Evolutionary conservation across 1,284 basidiomycete species (phyloP), one percentile per base, ranked within the genome.

Genomic region (Trichosporon ovoides): DNA sequence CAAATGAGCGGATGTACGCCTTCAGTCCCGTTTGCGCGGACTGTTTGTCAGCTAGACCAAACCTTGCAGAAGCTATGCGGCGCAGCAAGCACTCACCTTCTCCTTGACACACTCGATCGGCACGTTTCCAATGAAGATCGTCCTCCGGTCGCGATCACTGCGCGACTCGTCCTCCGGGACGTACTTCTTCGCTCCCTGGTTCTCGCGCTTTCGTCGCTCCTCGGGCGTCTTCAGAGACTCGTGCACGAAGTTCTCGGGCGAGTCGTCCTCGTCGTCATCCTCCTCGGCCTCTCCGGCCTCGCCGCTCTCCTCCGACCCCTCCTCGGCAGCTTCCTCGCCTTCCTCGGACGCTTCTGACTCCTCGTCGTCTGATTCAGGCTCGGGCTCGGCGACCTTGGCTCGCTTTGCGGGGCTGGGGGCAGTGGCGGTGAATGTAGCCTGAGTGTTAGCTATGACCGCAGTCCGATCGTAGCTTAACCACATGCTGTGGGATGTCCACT

Each of bases 41-140:
- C 58, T n/a, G 37, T 38, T 7, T 40, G 38, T 22, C 14, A n/a
- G n/a, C n/a, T n/a, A n/a, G 19, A 20, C 10, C 31, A 1, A 14
- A 4, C 4, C 6, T 3, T 13, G 5, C 13, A 3, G 6, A 12
- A 37, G 35, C 13, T 14, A 7, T 3, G 16, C 28, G n/a, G n/a
- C n/a, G n/a, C 10, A 3, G 6, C 28, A 13, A 28, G n/a, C 74
- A 64, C 74, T 53, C 66, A 91, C 91, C 75, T 85, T 87, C 67
- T 83, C 85, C 56, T 87, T 87, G 16, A 85, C 86, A 9, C 88
- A 83, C 6, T 88, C 85, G 2, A 89, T 80, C 2, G 87, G 84
- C 0, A 98, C 79, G 72, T 98, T 98, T 11, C 95, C 95, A n/a
- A 98, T 77, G 72, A 98, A 98, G 53, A 97, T 80, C 1, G 94